Conservation (phyloP, 768 basidiomycete genomes). For the Amanita pallidorosea region DNA sequence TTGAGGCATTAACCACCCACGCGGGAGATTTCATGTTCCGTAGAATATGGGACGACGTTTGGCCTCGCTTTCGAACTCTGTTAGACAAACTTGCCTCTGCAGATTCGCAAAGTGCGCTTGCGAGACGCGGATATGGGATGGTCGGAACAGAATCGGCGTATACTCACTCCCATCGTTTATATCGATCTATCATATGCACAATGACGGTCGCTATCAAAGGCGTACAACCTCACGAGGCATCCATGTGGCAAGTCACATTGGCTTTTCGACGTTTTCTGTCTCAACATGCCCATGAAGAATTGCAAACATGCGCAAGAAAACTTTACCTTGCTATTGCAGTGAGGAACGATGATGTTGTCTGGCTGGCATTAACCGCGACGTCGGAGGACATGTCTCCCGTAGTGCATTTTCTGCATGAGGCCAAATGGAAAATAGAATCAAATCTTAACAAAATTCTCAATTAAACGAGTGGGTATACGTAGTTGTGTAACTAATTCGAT, state of each 20-base stretch:
- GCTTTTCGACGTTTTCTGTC: slow-evolving; percentile 72
- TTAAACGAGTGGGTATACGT: not conserved
- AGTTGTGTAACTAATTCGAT: slow-evolving; percentile 1
- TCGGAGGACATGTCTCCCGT: slow-evolving; percentile 27
- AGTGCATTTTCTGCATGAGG: slow-evolving; percentile 39
- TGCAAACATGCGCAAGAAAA: slow-evolving; percentile 54
- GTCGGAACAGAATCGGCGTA: slow-evolving; percentile 64
- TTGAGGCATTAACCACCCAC: slow-evolving; percentile 61
- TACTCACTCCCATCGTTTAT: slow-evolving; percentile 72
- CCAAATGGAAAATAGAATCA: slow-evolving; percentile 51
- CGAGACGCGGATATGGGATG: slow-evolving; percentile 36
- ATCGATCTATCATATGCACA: slow-evolving; percentile 65
- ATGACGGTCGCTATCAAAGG: slow-evolving; percentile 56
- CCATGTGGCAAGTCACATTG: slow-evolving; percentile 76
- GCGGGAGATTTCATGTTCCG: slow-evolving; percentile 81
- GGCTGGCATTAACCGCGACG: slow-evolving; percentile 63
- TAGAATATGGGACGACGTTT: slow-evolving; percentile 84
- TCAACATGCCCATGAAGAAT: slow-evolving; percentile 53
- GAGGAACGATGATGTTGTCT: slow-evolving; percentile 73
- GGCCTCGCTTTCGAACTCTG: slow-evolving; percentile 71
- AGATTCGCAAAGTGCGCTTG: slow-evolving; percentile 58
- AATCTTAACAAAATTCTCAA: slow-evolving; percentile 28
- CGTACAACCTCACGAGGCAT: slow-evolving; percentile 60
- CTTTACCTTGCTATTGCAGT: slow-evolving; percentile 51
- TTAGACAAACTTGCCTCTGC: slow-evolving; percentile 48